These are phyloP conservation scores for Coemansia sp. DNA, from an alignment of 192 early-diverging fungal species.

Conservation along the genomic window DNA sequence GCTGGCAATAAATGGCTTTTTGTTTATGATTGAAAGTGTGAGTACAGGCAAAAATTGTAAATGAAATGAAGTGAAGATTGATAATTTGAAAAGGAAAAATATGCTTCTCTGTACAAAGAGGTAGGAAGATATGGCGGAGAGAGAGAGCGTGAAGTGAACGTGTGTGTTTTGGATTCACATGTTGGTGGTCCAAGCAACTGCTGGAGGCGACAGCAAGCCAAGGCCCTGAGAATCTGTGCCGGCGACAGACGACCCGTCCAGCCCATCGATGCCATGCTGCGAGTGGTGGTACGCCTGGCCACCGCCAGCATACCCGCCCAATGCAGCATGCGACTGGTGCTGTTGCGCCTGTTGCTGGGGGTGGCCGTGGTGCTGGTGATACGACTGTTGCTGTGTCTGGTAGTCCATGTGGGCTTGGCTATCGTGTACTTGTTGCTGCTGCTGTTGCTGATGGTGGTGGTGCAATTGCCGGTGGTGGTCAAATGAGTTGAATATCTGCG, in stretches of 20 bases:
- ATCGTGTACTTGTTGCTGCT: slow-evolving; percentile 7
- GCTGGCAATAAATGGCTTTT: background rate
- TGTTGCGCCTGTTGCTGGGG: slow-evolving; percentile 14
- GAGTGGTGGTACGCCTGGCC: slow-evolving; percentile 43
- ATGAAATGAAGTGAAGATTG: background rate
- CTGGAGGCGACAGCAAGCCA: slow-evolving; percentile 46
- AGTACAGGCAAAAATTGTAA: background rate
- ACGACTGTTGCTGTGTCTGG: slow-evolving; percentile 18
- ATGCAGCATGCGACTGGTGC: slow-evolving; percentile 13
- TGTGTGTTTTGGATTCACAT: slow-evolving; percentile 22
- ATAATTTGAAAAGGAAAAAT: background rate
- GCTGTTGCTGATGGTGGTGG: slow-evolving; percentile 14
- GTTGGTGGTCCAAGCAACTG: slow-evolving; percentile 49
- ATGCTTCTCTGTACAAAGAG: slow-evolving; percentile 39
- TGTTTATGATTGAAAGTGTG: background rate
- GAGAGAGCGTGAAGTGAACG: background rate
- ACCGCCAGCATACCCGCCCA: slow-evolving; percentile 37
- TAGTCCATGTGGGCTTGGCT: slow-evolving; percentile 27
- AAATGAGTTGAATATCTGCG: slow-evolving; percentile 41
- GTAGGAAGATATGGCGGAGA: slow-evolving; percentile 5
- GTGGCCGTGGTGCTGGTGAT: slow-evolving; percentile 35
- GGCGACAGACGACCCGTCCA: slow-evolving; percentile 31
- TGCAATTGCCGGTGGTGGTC: slow-evolving; percentile 30
- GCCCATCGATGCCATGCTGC: slow-evolving; percentile 40
- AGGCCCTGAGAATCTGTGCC: slow-evolving; percentile 41